Evolutionary conservation across 768 basidiomycete species (phyloP), one percentile per base, ranked within the genome.

Genomic region (Kwoniella heveanensis): DNA sequence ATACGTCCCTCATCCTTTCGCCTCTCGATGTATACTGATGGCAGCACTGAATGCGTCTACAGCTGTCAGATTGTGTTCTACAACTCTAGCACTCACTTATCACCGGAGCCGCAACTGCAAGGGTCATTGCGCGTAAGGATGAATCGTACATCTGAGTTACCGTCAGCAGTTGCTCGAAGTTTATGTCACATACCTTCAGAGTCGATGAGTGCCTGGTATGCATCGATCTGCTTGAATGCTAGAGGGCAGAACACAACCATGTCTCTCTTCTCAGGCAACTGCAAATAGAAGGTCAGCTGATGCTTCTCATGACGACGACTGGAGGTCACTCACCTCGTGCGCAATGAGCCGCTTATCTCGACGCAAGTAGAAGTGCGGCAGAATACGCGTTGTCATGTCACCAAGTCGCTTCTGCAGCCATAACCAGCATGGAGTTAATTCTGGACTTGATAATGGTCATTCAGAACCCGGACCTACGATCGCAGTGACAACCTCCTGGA

Each of bases 181-280:
- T 32, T 27, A 29, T 19, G 22, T 44, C 1, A 30, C 72, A 32
- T 27, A 73, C 74, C 83, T 6, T 83, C 82, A 69, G 85, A 86
- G n/a, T 79, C 79, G 24, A 94, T 81, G 32, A 94, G 83, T 5
- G 84, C 83, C 68, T 86, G 88, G 78, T 96, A 95, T 0, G 88
- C 90, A 17, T 78, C 74, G 27, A 87, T 85, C 79, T 96, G 94
- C 36, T 81, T 83, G 0, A 81, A 62, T 0, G 90, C 90, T 53
- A 98, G 81, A 17, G 92, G 94, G 73, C 95, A 99, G 72, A 97
- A 95, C 5, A 96, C 91, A 15, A 97, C 90, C 73, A 92, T 83
- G 69, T 99, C 95, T 0, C 85, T 85, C 82, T 99, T 99, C 65
- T 84, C 83, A 0, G 95, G 95, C 1, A 98, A 83, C 89, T 94